Conservation (phyloP, 192 early-diverging fungal genomes). For the Pecoramyces ruminantium region DNA sequence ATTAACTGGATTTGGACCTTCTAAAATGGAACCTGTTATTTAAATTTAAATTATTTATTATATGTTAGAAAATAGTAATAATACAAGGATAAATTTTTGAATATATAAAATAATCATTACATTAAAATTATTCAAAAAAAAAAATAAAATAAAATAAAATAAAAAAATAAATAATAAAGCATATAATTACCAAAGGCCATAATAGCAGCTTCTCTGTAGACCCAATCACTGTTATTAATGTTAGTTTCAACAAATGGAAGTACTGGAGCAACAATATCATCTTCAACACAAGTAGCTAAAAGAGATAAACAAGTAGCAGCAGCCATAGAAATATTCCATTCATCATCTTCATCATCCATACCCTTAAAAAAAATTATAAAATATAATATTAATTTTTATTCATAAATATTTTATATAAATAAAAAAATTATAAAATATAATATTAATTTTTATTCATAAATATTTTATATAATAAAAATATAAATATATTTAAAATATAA, state of each 20-base stretch:
- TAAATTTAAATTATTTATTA: too few species aligned
- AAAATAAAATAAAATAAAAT: neutral
- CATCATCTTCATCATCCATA: conserved; percentile 96
- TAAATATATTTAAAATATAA: too few species aligned
- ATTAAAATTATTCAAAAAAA: too few species aligned
- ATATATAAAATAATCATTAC: too few species aligned
- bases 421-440: neutral
- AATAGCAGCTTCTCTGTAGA: conserved; percentile 85
- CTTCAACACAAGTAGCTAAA: conserved; percentile 65
- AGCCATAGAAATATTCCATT: conserved; percentile 98
- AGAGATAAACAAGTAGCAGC: conserved; percentile 85
- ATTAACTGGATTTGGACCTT: conserved; percentile 57
- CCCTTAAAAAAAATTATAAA: conserved; percentile 26
- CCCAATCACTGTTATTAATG: conserved; percentile 76
- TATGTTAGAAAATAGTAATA: too few species aligned
- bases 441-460: too few species aligned
- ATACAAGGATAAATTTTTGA: too few species aligned
- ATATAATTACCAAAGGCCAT: conserved; percentile 72
- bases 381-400: neutral
- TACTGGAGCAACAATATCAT: conserved; percentile 63
- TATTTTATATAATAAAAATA: too few species aligned
- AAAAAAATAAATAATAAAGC: neutral
- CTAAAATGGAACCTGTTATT: conserved; percentile 66
- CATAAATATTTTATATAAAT: too few species aligned
- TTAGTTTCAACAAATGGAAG: conserved; percentile 79